Evolutionary conservation across 2,329 filamentous ascomycete genomes (phyloP).

Genomic region (Anthostomella pinea): DNA sequence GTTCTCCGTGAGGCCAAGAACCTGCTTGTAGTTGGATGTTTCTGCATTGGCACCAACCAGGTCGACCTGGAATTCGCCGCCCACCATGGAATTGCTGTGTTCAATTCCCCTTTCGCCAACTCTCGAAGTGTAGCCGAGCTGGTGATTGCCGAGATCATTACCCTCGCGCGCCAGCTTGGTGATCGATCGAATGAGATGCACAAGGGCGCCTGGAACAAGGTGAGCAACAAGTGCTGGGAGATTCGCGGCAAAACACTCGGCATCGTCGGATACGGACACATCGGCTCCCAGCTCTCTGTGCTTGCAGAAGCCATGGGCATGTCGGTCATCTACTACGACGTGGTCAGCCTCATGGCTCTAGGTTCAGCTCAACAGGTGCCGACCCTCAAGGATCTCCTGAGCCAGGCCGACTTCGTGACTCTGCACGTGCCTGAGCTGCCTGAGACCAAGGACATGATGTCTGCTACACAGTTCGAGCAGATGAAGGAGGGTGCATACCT

Average conservation of each 20-base stretch:
- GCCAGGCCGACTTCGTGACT: conserved; percentile 84
- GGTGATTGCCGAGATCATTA: conserved; percentile 91
- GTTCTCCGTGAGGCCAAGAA: conserved; percentile 89
- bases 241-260: conserved; percentile 95
- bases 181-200: conserved; percentile 96
- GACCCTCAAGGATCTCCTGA: conserved; percentile 72
- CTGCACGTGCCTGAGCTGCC: conserved; percentile 91
- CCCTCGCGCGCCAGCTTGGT: conserved; percentile 83
- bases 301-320: conserved; percentile 97
- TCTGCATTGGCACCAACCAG: conserved; percentile 98
- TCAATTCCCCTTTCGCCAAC: conserved; percentile 99
- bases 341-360: conserved; percentile 89
- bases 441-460: conserved; percentile 92
- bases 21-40: conserved; percentile 92
- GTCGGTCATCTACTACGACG: conserved; percentile 96
- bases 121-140: conserved; percentile 95
- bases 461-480: conserved; percentile 70
- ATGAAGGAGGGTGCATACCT: conserved; percentile 95
- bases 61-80: conserved; percentile 84
- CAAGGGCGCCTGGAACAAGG: conserved; percentile 95
- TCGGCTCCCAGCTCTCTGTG: conserved; percentile 92
- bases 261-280: conserved; percentile 96
- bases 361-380: conserved; percentile 83
- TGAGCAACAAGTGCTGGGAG: conserved; percentile 95
- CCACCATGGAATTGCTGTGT: conserved; percentile 85